Evolutionary conservation across 2,329 filamentous ascomycete species (phyloP).

Genomic region (Cladosporium austrohemisphaericum): DNA sequence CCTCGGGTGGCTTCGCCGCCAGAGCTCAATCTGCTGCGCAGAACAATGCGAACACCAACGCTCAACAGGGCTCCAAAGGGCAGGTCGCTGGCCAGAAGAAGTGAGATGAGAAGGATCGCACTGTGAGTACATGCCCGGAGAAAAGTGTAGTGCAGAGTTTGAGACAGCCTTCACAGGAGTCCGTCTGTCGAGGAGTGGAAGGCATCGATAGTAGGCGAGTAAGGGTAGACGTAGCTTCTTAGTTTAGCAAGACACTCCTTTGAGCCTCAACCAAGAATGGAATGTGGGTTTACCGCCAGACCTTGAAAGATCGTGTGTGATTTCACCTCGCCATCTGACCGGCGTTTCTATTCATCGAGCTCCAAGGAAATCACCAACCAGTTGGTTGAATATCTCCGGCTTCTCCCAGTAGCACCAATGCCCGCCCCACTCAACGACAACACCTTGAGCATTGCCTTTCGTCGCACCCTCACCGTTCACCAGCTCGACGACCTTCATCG

Average conservation of each 20-base stretch:
- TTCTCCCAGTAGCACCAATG: conserved; percentile 14
- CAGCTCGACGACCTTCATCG: conserved; percentile 11
- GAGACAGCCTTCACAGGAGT: too few relatives aligned
- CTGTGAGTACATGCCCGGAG: too few relatives aligned
- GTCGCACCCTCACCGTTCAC: neutral
- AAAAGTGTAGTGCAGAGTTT: too few relatives aligned
- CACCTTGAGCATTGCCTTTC: neutral
- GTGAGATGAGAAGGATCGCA: neutral
- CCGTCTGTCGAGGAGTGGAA: too few relatives aligned
- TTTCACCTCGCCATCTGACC: too few relatives aligned
- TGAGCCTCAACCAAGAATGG: too few relatives aligned
- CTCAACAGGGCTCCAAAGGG: neutral
- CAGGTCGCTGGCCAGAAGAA: neutral
- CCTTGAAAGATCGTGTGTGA: too few relatives aligned
- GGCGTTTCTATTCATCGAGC: neutral
- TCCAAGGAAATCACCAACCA: neutral
- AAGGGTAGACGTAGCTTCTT: too few relatives aligned
- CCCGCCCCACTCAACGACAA: conserved; percentile 5
- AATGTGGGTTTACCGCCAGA: too few relatives aligned
- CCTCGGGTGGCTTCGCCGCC: neutral
- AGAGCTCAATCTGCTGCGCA: neutral
- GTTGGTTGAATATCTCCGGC: neutral
- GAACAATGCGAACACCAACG: neutral
- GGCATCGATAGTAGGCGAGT: too few relatives aligned
- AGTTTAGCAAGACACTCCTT: too few relatives aligned